A percentile compares a stretch with the other conserved stretches of the same genome.
Conservation (phyloP, 768 basidiomycete genomes). For the Naganishia vishniacii region DNA sequence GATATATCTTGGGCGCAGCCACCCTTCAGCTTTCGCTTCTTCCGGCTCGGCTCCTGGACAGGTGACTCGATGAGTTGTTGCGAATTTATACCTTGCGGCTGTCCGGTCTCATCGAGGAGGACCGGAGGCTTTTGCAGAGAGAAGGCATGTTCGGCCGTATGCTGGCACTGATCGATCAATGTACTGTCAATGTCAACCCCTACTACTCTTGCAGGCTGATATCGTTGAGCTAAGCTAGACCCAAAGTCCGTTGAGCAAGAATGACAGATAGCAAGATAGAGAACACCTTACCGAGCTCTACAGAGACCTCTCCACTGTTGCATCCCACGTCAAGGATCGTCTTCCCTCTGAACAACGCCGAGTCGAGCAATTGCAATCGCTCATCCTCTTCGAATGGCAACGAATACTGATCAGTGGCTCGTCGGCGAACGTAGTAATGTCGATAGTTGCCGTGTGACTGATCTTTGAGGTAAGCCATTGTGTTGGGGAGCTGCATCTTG, state of each 20-base stretch:
- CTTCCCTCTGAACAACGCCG: conserved; percentile 9
- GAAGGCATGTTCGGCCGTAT: conserved; percentile 23
- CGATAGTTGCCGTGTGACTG: conserved; percentile 29
- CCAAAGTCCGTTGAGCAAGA: background rate
- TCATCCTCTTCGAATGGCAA: conserved; percentile 24
- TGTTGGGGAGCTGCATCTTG: background rate
- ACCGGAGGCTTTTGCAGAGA: conserved; percentile 20
- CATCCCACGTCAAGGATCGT: conserved; percentile 29
- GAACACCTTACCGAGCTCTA: conserved; percentile 26
- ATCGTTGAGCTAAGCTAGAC: conserved; percentile 24
- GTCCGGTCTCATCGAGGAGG: background rate
- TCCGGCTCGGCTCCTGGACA: background rate
- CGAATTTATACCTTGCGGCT: background rate
- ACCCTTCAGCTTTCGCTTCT: conserved; percentile 5
- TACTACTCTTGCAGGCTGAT: conserved; percentile 14
- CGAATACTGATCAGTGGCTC: conserved; percentile 20
- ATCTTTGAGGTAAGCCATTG: conserved; percentile 23
- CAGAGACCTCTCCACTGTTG: conserved; percentile 27
- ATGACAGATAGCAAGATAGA: background rate
- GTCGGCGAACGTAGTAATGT: conserved; percentile 26
- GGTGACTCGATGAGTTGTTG: background rate
- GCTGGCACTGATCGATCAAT: conserved; percentile 51
- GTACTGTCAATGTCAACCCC: conserved; percentile 55
- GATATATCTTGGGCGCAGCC: background rate
- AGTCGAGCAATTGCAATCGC: conserved; percentile 13